Evolutionary conservation across 139 green algal genomes (phyloP), one percentile per base, ranked within the genome.

Genomic region (Yamagishiella unicocca): DNA sequence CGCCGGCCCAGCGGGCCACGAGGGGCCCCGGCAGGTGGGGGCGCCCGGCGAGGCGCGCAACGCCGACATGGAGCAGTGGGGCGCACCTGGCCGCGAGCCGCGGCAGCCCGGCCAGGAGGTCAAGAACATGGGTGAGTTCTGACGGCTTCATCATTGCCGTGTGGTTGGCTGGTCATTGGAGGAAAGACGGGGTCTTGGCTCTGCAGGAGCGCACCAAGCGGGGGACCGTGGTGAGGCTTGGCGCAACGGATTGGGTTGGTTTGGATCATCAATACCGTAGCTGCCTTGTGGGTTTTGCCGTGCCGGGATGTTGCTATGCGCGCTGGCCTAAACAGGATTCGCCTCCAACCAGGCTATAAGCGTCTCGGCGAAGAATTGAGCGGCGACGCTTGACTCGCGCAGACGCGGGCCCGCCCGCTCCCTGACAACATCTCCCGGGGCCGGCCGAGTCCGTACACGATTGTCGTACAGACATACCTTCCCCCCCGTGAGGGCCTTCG

Each of bases 51-150:
- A 77, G 38, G 79, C 24, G 14, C 53, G 62, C 79, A 38, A 43
- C 78, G 61, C 38, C 7, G 79, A 22, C 4, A 6, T 43, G 17
- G 79, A 85, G 38, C 62, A 17, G 43, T 85, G 79, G 79, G 62
- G 79, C 62, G n/a, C 17, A 17, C 62, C 79, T 4, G 79, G 79
- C 31, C 62, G 79, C 22, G 79, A 85, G 31, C 79, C 79, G 43
- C 62, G 79, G 27, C 27, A 45, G 17, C 62, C 79, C 19, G 62
- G 62, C 62, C 58, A 85, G 79, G 42, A 72, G 31, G 22, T 40
- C 4, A 66, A 37, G n/a, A 77, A 66, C 79, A 38, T 77, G n/a
- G 61, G 79, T 77, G 19, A 50, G 79, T 40, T 22, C 2, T 2
- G 2, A 1, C 1, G n/a, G n/a, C 40, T 27, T 38, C 10, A 5